Evolutionary conservation across 495 filamentous ascomycete genomes (phyloP), one percentile per base, ranked within the genome.

Genomic region (Aspergillus biplanus): DNA sequence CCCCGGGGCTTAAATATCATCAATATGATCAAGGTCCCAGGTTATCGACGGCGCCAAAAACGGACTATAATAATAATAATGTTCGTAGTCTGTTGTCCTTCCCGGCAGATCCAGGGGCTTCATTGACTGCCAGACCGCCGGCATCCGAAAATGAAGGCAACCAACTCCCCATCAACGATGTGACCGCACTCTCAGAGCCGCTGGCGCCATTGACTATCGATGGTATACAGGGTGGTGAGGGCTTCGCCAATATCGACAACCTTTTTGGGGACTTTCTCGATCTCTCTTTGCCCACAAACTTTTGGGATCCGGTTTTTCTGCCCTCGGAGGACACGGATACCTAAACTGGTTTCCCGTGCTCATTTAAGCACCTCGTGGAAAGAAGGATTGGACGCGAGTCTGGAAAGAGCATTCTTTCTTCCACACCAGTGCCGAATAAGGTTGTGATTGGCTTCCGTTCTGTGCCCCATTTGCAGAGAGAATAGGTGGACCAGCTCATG

Each of bases 231-330:
- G 56, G 64, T 13, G 52, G 52, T 46, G 71, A 70, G 6, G 46
- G 32, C 9, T 75, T 79, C 61, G 67, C 74, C 12, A 74, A 78
- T 55, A 79, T 80, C 31, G 78, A 80, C 39, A 73, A 65, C 4
- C 49, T 79, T n/a, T 78, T 80, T 60, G 76, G 75, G 7, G 76
- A 75, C 9, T 79, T 78, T 50, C 47, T 80, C 16, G 75, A 80
- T 68, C 63, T 78, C 15, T 78, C 76, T 6, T 64, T 79, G 4
- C 78, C 76, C 2, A 77, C 75, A 21, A 77, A 79, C 39, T 79
- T 78, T 59, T 78, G 75, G 75, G 76, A 80, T 64, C 75, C 77
- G n/a, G 67, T 78, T 16, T 78, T 78, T 64, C 66, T 71, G 21
- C 39, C 58, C 2, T 16, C 56, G 15, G 56, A 73, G 33, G 53